phyloP scores from a whole-genome alignment of 768 basidiomycete genomes.

The Lentinula sp. region DNA sequence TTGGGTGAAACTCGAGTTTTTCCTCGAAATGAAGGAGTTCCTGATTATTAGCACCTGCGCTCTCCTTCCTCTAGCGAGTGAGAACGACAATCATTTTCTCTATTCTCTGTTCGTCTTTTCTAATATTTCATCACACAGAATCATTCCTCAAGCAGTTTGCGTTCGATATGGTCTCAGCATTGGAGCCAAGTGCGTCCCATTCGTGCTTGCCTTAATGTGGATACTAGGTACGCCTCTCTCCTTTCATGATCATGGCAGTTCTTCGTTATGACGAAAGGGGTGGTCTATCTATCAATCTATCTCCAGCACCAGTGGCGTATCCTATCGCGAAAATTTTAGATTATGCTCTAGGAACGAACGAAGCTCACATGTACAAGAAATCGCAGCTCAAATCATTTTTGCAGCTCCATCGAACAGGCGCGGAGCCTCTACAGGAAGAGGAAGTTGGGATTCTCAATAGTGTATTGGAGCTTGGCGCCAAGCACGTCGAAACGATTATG shows the following conservation, averaged over 20 bases:
- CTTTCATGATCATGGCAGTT: not conserved
- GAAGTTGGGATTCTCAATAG: conserved; percentile 79
- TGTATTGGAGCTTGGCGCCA: conserved; percentile 70
- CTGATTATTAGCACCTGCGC: not conserved
- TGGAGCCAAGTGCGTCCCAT: conserved; percentile 71
- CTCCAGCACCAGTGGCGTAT: conserved; percentile 68
- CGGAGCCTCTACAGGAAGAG: conserved; percentile 74
- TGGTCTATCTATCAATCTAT: not conserved
- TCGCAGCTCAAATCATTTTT: conserved; percentile 75
- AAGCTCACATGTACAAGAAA: conserved; percentile 74
- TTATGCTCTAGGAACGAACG: conserved; percentile 66
- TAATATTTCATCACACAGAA: conserved; percentile 18
- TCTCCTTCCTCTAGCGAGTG: conserved; percentile 59
- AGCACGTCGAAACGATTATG: conserved; percentile 76
- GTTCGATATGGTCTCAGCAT: conserved; percentile 77
- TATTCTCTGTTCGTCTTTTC: not conserved
- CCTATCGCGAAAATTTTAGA: conserved; percentile 83
- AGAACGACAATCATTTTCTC: conserved; percentile 29
- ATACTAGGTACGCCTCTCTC: conserved; percentile 16
- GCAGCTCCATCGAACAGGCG: conserved; percentile 70
- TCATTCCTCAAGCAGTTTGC: conserved; percentile 71
- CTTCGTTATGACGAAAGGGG: conserved; percentile 35
- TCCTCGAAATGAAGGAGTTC: not conserved
- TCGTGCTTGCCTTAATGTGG: conserved; percentile 72
- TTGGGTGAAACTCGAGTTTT: conserved; percentile 49